Conservation (phyloP, 2,329 filamentous ascomycete species). For the Hypocrella siamensis region DNA sequence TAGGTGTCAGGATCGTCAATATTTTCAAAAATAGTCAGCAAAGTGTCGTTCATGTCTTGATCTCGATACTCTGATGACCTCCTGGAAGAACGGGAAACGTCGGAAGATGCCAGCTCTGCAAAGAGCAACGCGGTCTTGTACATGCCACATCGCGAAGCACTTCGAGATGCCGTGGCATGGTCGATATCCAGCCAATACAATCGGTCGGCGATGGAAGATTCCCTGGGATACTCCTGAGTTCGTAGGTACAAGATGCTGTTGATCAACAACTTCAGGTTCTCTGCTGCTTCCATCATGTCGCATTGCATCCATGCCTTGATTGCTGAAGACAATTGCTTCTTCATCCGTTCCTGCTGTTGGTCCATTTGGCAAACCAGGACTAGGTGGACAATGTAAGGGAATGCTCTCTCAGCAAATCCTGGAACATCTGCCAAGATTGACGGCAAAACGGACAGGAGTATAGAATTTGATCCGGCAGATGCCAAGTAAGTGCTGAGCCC, state of each 20-base stretch:
- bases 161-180: slow-evolving; percentile 49
- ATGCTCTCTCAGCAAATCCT: slow-evolving; percentile 55
- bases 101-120: slow-evolving; percentile 54
- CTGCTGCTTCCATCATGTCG: slow-evolving; percentile 23
- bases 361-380: slow-evolving; percentile 56
- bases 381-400: slow-evolving; percentile 77
- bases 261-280: slow-evolving; percentile 58
- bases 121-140: slow-evolving; percentile 76
- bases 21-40: slow-evolving; percentile 75
- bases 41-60: slow-evolving; percentile 45
- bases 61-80: slow-evolving; percentile 46
- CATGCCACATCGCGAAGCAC: slow-evolving; percentile 68
- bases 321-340: slow-evolving; percentile 47
- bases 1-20: slow-evolving; percentile 94
- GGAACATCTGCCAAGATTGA: slow-evolving; percentile 50
- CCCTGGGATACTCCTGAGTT: slow-evolving; percentile 58
- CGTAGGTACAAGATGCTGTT: slow-evolving; percentile 78
- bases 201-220: slow-evolving; percentile 65
- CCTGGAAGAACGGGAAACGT: slow-evolving; percentile 40
- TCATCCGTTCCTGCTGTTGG: slow-evolving; percentile 36
- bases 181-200: slow-evolving; percentile 78
- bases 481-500: slow-evolving; percentile 46
- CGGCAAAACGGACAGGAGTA: slow-evolving; percentile 53
- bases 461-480: slow-evolving; percentile 41
- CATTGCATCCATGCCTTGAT: slow-evolving; percentile 47